Conservation (phyloP, 2,329 filamentous ascomycete species). For the Neopestalotiopsis sp. region DNA sequence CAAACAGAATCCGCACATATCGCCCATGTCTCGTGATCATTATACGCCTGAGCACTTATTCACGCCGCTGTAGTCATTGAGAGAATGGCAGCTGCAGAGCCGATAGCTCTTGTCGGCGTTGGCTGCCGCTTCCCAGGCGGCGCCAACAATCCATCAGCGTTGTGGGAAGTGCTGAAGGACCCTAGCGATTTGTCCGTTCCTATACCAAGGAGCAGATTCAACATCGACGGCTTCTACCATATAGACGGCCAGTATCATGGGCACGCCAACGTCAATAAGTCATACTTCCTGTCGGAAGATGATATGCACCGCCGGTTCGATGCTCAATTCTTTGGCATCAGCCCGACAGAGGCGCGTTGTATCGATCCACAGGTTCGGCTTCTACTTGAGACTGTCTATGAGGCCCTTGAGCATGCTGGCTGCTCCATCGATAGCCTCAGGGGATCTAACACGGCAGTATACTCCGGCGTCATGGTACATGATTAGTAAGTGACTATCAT, state of each 20-base stretch:
- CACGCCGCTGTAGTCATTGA: too few species aligned
- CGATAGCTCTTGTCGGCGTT: conserved; percentile 47
- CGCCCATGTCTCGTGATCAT: too few species aligned
- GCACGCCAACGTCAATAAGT: conserved; percentile 30
- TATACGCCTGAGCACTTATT: too few species aligned
- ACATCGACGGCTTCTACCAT: conserved; percentile 31
- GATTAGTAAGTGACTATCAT: too few species aligned
- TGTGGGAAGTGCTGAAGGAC: conserved; percentile 39
- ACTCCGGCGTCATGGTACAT: too few species aligned
- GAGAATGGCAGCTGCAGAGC: too few species aligned
- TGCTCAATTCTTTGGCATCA: conserved; percentile 34
- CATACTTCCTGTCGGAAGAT: conserved; percentile 31
- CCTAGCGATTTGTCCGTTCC: conserved; percentile 28
- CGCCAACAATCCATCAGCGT: conserved; percentile 36
- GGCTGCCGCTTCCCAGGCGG: conserved; percentile 45
- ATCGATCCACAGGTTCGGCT: conserved; percentile 14
- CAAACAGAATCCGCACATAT: too few species aligned
- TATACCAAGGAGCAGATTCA: conserved; percentile 31
- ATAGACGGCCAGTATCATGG: conserved; percentile 33
- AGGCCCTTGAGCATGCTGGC: too few species aligned
- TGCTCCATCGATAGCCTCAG: too few species aligned
- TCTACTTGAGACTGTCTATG: too few species aligned
- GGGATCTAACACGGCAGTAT: too few species aligned
- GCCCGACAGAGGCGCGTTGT: background rate
- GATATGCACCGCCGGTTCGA: conserved; percentile 28